These are phyloP conservation scores for Prototheca wickerhamii DNA, from an alignment of 163 green algal genomes.

Conservation along the genomic window DNA sequence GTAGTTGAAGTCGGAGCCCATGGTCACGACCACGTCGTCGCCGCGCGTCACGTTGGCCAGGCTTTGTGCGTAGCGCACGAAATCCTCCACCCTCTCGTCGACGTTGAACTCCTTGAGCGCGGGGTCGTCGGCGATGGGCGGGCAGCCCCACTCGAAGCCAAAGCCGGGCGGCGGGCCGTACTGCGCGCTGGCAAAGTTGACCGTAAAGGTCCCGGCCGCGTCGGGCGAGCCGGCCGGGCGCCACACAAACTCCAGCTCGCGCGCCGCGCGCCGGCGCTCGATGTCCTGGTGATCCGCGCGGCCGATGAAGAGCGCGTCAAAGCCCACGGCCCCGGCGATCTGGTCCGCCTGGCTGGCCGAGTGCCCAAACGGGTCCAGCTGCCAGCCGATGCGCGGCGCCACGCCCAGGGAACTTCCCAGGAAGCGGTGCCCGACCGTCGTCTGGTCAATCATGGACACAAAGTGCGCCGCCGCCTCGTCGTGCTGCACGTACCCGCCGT, in stretches of 20 bases:
- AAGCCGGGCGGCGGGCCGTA: conserved; percentile 71
- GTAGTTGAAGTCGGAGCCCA: conserved; percentile 79
- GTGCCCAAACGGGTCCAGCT: conserved; percentile 88
- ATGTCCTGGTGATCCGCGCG: conserved; percentile 69
- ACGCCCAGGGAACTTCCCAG: conserved; percentile 50
- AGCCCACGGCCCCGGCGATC: conserved; percentile 47
- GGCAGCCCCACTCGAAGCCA: conserved; percentile 47
- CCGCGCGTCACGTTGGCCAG: conserved; percentile 28
- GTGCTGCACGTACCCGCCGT: conserved; percentile 80
- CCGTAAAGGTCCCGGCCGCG: conserved; percentile 50
- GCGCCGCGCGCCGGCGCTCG: conserved; percentile 34
- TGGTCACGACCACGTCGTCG: conserved; percentile 66
- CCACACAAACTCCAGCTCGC: conserved; percentile 72
- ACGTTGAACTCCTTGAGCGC: conserved; percentile 65
- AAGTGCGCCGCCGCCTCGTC: conserved; percentile 76
- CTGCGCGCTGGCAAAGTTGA: conserved; percentile 52
- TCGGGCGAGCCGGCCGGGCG: conserved; percentile 36
- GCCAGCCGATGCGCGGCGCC: conserved; percentile 58
- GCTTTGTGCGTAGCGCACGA: conserved; percentile 43
- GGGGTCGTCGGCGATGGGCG: conserved; percentile 49
- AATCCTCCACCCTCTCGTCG: conserved; percentile 47
- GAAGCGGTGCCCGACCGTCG: conserved; percentile 64
- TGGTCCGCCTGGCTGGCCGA: conserved; percentile 70
- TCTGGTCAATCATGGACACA: conserved; percentile 82
- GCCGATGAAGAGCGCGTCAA: conserved; percentile 75